A percentile compares a stretch with the other conserved stretches of the same genome.
Evolutionary conservation across 805 yeast genomes (phyloP).

Genomic region (Wickerhamomyces bovis): DNA sequence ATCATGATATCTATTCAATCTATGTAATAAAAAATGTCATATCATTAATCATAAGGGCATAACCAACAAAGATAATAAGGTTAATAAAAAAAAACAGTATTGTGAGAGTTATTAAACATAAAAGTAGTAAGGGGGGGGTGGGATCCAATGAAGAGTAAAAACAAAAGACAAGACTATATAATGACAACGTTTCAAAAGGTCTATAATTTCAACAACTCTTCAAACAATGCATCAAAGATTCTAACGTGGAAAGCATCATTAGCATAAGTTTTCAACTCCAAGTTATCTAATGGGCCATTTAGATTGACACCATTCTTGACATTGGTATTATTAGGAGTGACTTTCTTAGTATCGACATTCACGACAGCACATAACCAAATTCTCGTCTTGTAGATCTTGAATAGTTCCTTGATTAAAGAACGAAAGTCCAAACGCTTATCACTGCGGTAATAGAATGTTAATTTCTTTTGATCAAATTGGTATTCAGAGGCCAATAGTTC

Average conservation of each 20-base stretch:
- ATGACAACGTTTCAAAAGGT: neutral
- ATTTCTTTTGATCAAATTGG: constrained; percentile 74
- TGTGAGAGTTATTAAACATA: too few relatives aligned
- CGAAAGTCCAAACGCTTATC: constrained; percentile 68
- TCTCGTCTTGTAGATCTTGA: constrained; percentile 70
- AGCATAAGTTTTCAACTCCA: constrained; percentile 7
- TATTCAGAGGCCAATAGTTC: constrained; percentile 70
- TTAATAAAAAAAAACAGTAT: neutral
- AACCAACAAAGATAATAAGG: neutral
- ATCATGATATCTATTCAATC: neutral
- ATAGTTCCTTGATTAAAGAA: constrained; percentile 64
- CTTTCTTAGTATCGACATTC: neutral
- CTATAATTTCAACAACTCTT: constrained; percentile 7
- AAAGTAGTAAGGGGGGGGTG: too few relatives aligned
- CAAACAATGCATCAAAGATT: constrained; percentile 13
- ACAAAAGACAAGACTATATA: too few relatives aligned
- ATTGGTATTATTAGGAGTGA: neutral
- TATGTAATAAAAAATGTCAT: neutral
- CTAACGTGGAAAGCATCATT: constrained; percentile 24
- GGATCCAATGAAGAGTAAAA: too few relatives aligned
- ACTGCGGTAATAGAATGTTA: constrained; percentile 64
- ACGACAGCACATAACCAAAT: constrained; percentile 74
- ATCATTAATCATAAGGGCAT: neutral
- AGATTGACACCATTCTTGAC: constrained; percentile 6
- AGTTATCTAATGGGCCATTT: constrained; percentile 11